A percentile compares a stretch with the other conserved stretches of the same genome.
These are phyloP conservation scores for Datisca glomerata DNA, from an alignment of 306 rosid genomes.

Conservation along the genomic window DNA sequence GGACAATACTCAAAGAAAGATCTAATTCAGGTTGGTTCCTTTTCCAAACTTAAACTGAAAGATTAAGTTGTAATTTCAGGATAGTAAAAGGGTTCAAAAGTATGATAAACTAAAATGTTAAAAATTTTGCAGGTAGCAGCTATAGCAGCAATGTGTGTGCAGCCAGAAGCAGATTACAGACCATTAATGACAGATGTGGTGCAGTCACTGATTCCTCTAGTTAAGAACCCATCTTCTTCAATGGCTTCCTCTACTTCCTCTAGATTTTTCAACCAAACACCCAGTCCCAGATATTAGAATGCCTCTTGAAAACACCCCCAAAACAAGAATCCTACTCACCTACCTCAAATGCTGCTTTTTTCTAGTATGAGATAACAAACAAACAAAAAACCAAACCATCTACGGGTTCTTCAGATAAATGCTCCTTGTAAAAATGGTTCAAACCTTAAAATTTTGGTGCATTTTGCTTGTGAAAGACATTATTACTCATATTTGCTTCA, in stretches of 20 bases:
- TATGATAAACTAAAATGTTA: no score
- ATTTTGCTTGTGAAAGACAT: no score
- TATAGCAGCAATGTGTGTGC: conserved; percentile 97
- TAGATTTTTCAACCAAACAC: conserved; percentile 44
- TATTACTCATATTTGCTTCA: no score
- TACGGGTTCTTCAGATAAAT: no score
- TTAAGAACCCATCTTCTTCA: conserved; percentile 30
- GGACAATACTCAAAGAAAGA: conserved; percentile 83
- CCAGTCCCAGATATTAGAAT: conserved; percentile 27
- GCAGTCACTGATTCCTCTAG: conserved; percentile 75
- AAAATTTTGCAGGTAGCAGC: conserved; percentile 66
- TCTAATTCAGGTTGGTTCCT: conserved; percentile 61
- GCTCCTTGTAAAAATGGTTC: no score
- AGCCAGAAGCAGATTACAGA: conserved; percentile 92
- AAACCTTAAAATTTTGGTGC: no score
- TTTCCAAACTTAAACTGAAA: no score
- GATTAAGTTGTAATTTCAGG: no score
- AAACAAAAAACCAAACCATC: no score
- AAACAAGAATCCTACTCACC: conserved; percentile 1
- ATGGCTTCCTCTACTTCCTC: conserved; percentile 31
- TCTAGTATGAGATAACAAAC: no score
- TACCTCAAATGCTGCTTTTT: not conserved
- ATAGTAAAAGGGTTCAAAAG: no score
- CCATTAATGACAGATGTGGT: conserved; percentile 93
- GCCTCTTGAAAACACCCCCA: conserved; percentile 2